A percentile compares a stretch with the other conserved stretches of the same genome.
phyloP scores from a whole-genome alignment of 306 rosid genomes.

The Trichosanthes cucumerina region DNA sequence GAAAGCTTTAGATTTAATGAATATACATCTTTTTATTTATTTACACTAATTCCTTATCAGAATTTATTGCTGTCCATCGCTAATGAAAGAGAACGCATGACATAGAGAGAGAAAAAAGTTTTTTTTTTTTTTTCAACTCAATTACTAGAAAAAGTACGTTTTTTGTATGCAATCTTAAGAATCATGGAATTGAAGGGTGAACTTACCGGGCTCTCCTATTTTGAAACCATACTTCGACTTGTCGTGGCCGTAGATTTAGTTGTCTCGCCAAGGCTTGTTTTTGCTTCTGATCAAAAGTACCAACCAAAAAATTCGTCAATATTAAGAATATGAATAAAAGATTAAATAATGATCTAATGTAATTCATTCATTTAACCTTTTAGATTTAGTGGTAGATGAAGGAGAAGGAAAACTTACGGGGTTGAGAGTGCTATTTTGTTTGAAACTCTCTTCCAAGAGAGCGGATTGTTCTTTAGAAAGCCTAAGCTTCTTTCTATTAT shows the following conservation, averaged over 20 bases:
- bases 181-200: too few relatives aligned
- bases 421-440: constrained; percentile 87
- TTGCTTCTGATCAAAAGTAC: constrained; percentile 48
- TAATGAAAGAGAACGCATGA: too few relatives aligned
- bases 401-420: constrained; percentile 42
- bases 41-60: too few relatives aligned
- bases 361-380: too few relatives aligned
- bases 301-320: not conserved
- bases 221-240: constrained; percentile 99
- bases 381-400: not conserved
- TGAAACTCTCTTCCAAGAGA: constrained; percentile 86
- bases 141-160: too few relatives aligned
- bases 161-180: too few relatives aligned
- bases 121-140: too few relatives aligned
- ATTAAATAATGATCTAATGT: not conserved
- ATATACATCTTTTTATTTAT: too few relatives aligned
- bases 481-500: constrained; percentile 84
- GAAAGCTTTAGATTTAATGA: not conserved
- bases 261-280: constrained; percentile 87
- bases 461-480: constrained; percentile 88
- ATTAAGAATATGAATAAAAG: not conserved
- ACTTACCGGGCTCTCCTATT: constrained; percentile 92
- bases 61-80: too few relatives aligned
- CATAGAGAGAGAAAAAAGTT: too few relatives aligned
- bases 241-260: constrained; percentile 66